Percentiles rank a stretch among this genome's conserved stretches.
phyloP scores from a whole-genome alignment of 164 flowering plant genomes.

The Platanus orientalis region DNA sequence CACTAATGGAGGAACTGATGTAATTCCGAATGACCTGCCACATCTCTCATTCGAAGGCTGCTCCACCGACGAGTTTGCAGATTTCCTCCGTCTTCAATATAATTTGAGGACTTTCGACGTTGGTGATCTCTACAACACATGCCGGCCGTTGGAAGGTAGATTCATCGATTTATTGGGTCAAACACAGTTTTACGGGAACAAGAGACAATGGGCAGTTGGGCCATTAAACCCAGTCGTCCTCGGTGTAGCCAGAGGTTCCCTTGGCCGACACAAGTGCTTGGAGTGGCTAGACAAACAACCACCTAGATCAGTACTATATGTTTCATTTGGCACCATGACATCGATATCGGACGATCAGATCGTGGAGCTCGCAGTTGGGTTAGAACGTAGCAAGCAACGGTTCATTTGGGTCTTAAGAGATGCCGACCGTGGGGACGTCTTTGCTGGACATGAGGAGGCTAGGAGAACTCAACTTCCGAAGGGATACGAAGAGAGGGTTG shows the following conservation, averaged over 20 bases:
- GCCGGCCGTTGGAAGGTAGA: constrained; percentile 36
- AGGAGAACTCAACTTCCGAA: constrained; percentile 29
- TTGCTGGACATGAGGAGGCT: constrained; percentile 26
- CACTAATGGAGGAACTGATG: constrained; percentile 19
- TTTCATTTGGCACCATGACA: constrained; percentile 58
- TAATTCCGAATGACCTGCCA: constrained; percentile 27
- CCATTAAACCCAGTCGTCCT: constrained; percentile 44
- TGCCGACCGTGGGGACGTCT: constrained; percentile 45
- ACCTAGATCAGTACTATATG: constrained; percentile 36
- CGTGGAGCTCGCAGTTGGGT: constrained; percentile 42
- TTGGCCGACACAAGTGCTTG: constrained; percentile 27
- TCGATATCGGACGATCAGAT: constrained; percentile 38
- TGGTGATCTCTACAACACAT: constrained; percentile 49
- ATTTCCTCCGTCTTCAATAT: constrained; percentile 27
- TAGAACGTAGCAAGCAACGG: constrained; percentile 39
- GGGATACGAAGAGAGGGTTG: constrained; percentile 45
- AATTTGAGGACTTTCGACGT: constrained; percentile 8
- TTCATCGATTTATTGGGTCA: constrained; percentile 30
- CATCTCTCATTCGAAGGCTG: constrained; percentile 47
- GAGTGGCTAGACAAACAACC: constrained; percentile 49
- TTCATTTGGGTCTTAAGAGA: constrained; percentile 65
- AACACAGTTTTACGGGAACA: constrained; percentile 2
- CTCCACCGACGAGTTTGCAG: constrained; percentile 30
- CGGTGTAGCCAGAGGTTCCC: not conserved
- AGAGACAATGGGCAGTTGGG: constrained; percentile 51